Evolutionary conservation across 192 early-diverging fungal genomes (phyloP).

Genomic region (Jimgerdemannia lactiflua): DNA sequence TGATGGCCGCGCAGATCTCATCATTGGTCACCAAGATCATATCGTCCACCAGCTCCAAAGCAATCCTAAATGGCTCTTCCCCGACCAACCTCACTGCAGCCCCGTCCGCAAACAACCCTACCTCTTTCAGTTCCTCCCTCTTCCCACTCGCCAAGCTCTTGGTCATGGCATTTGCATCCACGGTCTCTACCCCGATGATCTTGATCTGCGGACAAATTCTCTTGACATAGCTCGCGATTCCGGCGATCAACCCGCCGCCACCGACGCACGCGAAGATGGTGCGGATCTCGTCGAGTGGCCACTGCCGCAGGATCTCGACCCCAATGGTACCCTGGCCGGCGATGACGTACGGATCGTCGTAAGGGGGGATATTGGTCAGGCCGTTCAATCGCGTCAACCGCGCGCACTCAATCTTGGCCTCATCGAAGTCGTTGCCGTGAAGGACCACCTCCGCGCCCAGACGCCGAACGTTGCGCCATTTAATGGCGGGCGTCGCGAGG

Average conservation of each 20-base stretch:
- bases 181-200: slow-evolving; percentile 91
- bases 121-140: slow-evolving; percentile 69
- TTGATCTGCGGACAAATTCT: slow-evolving; percentile 83
- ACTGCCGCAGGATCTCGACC: slow-evolving; percentile 79
- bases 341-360: slow-evolving; percentile 97
- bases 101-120: slow-evolving; percentile 97
- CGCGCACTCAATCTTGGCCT: slow-evolving; percentile 84
- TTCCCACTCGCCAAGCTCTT: slow-evolving; percentile 65
- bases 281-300: slow-evolving; percentile 62
- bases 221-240: slow-evolving; percentile 93
- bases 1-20: slow-evolving; percentile 94
- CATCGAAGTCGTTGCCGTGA: slow-evolving; percentile 92
- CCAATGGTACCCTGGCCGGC: slow-evolving; percentile 99
- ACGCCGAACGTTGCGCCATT: slow-evolving; percentile 85
- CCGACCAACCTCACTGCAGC: slow-evolving; percentile 93
- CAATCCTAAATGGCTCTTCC: slow-evolving; percentile 83
- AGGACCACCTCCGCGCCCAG: slow-evolving; percentile 91
- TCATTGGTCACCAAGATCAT: slow-evolving; percentile 91
- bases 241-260: slow-evolving; percentile 92
- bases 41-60: slow-evolving; percentile 79
- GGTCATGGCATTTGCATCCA: slow-evolving; percentile 88
- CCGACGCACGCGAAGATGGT: slow-evolving; percentile 93
- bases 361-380: slow-evolving; percentile 93
- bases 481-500: slow-evolving; percentile 43
- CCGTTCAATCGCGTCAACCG: slow-evolving; percentile 67